Evolutionary conservation across 192 early-diverging fungal genomes (phyloP).

Genomic region (Podila epicladia): DNA sequence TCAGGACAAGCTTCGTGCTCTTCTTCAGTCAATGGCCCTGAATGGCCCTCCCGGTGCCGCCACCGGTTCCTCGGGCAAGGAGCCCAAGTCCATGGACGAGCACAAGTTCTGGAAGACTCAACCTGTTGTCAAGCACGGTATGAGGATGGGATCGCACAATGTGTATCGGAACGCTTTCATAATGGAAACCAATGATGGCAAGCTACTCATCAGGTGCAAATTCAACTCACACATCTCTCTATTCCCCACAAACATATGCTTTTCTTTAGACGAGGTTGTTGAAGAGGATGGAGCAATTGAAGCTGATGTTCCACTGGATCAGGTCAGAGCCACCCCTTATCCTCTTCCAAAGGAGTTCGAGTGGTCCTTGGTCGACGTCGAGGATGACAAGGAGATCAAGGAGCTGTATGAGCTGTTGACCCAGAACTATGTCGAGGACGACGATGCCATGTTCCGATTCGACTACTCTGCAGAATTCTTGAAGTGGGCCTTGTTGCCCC

Average conservation of each 20-base stretch:
- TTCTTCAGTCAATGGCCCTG: constrained; percentile 39
- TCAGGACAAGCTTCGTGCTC: constrained; percentile 35
- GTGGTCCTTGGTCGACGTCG: constrained; percentile 88
- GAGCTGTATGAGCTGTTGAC: constrained; percentile 93
- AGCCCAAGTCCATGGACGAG: constrained; percentile 58
- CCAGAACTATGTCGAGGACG: constrained; percentile 97
- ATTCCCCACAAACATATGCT: background rate
- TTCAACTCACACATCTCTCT: no score
- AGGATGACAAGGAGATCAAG: constrained; percentile 77
- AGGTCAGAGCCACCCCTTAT: constrained; percentile 86
- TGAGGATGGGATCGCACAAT: background rate
- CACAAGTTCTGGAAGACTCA: constrained; percentile 99
- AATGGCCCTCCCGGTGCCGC: background rate
- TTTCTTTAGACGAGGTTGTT: constrained; percentile 70
- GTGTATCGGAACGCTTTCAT: background rate
- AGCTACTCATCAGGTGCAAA: no score
- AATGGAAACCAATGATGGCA: no score
- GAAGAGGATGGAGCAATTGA: constrained; percentile 86
- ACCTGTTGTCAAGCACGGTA: constrained; percentile 86
- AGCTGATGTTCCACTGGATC: constrained; percentile 70
- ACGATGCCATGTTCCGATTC: constrained; percentile 96
- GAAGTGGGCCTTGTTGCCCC: constrained; percentile 95
- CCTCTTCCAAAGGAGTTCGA: constrained; percentile 90
- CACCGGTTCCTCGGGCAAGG: constrained; percentile 28
- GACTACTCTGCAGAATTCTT: constrained; percentile 94